Evolutionary conservation across 164 flowering plant species (phyloP).

Genomic region (Taxillus chinensis): DNA sequence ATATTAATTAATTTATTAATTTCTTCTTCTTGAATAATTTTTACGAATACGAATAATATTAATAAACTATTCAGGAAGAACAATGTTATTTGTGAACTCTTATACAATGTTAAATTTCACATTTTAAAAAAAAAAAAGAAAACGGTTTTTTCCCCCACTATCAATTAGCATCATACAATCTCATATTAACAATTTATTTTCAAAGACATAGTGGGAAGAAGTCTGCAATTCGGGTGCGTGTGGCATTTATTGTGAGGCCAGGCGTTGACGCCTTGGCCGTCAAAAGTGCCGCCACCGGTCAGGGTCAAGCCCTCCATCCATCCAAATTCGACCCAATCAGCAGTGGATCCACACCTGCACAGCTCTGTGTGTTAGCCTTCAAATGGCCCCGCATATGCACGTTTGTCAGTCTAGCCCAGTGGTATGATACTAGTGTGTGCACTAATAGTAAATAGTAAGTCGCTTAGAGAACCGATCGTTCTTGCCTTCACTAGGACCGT

Average conservation of each 20-base stretch:
- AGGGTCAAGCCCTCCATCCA: slow-evolving; percentile 40
- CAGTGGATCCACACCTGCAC: slow-evolving; percentile 16
- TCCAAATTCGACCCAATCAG: slow-evolving; percentile 51
- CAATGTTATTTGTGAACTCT: too few species aligned
- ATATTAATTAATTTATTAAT: too few species aligned
- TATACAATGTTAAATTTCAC: too few species aligned
- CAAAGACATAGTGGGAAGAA: slow-evolving; percentile 39
- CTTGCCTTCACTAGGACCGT: slow-evolving; percentile 32
- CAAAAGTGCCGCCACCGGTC: slow-evolving; percentile 59
- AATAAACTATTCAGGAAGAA: too few species aligned
- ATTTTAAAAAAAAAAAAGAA: slow-evolving; percentile 27
- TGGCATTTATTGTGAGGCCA: slow-evolving; percentile 55
- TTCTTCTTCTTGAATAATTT: too few species aligned
- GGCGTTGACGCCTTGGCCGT: slow-evolving; percentile 59
- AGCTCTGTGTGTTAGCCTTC: slow-evolving; percentile 41
- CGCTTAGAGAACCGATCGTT: too few species aligned
- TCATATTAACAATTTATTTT: background rate
- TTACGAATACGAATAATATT: too few species aligned
- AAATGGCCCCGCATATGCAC: slow-evolving; percentile 33
- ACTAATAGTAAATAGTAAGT: too few species aligned
- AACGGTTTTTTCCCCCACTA: background rate
- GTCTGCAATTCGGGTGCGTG: slow-evolving; percentile 21
- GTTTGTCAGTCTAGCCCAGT: background rate
- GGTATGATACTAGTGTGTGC: too few species aligned
- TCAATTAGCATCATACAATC: background rate